These are phyloP conservation scores for Paramecium sonneborni DNA, from an alignment of 73 alveolate genomes.

Conservation along the genomic window DNA sequence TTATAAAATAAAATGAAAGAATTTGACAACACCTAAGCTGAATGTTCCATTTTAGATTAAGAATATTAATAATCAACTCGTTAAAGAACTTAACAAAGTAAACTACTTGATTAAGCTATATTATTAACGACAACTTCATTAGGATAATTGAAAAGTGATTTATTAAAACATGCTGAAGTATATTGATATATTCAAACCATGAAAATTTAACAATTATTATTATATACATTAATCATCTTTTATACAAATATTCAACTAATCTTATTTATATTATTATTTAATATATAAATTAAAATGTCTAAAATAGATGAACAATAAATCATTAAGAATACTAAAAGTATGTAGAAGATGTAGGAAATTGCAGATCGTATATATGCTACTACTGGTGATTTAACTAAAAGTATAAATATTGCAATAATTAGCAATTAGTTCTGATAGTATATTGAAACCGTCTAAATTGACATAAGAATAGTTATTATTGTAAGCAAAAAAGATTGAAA, in stretches of 20 bases:
- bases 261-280: not conserved
- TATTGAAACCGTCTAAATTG: slow-evolving; percentile 50
- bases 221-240: not conserved
- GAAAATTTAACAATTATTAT: not conserved
- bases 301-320: not conserved
- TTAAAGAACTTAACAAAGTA: not conserved
- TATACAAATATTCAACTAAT: not conserved
- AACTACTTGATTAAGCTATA: slow-evolving; percentile 31
- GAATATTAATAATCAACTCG: not conserved
- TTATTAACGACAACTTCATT: slow-evolving; percentile 32
- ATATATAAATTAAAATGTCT: not conserved
- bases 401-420: not conserved
- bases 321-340: slow-evolving; percentile 53
- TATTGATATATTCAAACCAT: not conserved
- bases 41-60: not conserved
- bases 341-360: slow-evolving; percentile 63
- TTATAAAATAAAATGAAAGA: slow-evolving; percentile 5
- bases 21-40: not conserved
- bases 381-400: slow-evolving; percentile 60
- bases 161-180: slow-evolving; percentile 33
- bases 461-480: not conserved
- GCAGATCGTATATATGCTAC: slow-evolving; percentile 60
- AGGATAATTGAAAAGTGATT: slow-evolving; percentile 41
- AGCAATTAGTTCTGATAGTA: slow-evolving; percentile 26
- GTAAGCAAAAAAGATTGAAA: slow-evolving; percentile 20